Base-by-base conservation (phyloP, 495 filamentous ascomycete genomes). In the Pyrenula aspistea region DNA sequence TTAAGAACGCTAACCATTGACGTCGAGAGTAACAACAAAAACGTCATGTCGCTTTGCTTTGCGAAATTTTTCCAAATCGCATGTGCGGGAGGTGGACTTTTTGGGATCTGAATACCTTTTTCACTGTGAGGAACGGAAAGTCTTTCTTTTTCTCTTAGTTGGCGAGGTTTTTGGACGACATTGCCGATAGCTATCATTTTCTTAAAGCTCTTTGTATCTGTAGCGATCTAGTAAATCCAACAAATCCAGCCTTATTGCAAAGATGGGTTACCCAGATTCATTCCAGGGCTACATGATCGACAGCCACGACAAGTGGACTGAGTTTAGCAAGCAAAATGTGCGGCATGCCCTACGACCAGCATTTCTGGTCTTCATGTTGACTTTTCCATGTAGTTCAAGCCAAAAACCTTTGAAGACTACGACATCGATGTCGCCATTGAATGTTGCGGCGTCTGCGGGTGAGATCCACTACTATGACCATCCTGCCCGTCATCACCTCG, bases 251-350 rank as follows among this genome's bases (percentile, higher is more conserved):
- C 31, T 42, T 15, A 42, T 22, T 51, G 47, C 23, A 31, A 78
- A 68, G n/a, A 88, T 89, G 87, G 75, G 76, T 58, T 90, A 90
- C 67, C 88, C 87, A 63, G 85, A 90, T 49, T 82, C 82, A 60
- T 86, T 89, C 53, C 76, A 84, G 60, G 87, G 88, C 54, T 91
- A 88, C 71, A 80, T 83, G 74, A 77, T 87, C 64, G 72, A 83
- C 55, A 73, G 76, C 65, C 72, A 77, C 51, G 73, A 80, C 24
- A 77, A 80, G 54, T 85, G 77, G 69, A 79, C 70, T 59, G 63
- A 77, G 12, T 88, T 88, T 69, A 76, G 78, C 58, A 87, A 85
- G 69, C 68, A 81, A 63, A 79, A 81, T 58, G 84, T 86, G 67
- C 15, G 15, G 31, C 4, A n/a, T n/a, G n/a, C n/a, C n/a, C n/a